A percentile compares a stretch with the other conserved stretches of the same genome.
Evolutionary conservation across 2,329 filamentous ascomycete genomes (phyloP).

Genomic region (Geosmithia flava): DNA sequence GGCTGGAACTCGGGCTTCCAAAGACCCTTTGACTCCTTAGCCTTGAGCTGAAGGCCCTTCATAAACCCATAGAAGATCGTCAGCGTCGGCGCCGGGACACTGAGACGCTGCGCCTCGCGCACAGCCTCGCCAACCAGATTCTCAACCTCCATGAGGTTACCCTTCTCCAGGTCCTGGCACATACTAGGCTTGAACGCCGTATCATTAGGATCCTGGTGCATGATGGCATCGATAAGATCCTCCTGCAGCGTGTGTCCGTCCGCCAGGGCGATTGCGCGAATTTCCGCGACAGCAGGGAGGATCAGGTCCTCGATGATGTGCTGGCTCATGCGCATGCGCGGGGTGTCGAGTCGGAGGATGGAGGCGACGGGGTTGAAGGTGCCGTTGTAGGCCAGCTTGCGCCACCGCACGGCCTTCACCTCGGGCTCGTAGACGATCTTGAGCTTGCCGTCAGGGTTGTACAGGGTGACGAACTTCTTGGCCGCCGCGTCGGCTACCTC

Average conservation of each 20-base stretch:
- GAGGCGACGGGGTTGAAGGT: slow-evolving; percentile 40
- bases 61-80: slow-evolving; percentile 33
- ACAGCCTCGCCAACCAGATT: background rate
- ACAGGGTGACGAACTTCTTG: slow-evolving; percentile 30
- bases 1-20: slow-evolving; percentile 8
- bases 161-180: slow-evolving; percentile 37
- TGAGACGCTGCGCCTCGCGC: background rate
- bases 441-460: slow-evolving; percentile 31
- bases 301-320: slow-evolving; percentile 33
- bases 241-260: slow-evolving; percentile 26
- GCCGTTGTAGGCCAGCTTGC: slow-evolving; percentile 37
- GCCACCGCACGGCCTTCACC: slow-evolving; percentile 31
- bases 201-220: slow-evolving; percentile 34
- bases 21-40: slow-evolving; percentile 27
- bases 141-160: slow-evolving; percentile 19
- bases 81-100: slow-evolving; percentile 34
- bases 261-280: slow-evolving; percentile 30
- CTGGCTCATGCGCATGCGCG: slow-evolving; percentile 31
- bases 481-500: slow-evolving; percentile 16
- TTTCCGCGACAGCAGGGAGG: slow-evolving; percentile 39
- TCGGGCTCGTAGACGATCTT: slow-evolving; percentile 25
- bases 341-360: slow-evolving; percentile 36
- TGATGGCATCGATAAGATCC: slow-evolving; percentile 28
- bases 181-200: slow-evolving; percentile 39
- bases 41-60: slow-evolving; percentile 32